phyloP scores from a whole-genome alignment of 768 basidiomycete species.

The Russula brevipes region DNA sequence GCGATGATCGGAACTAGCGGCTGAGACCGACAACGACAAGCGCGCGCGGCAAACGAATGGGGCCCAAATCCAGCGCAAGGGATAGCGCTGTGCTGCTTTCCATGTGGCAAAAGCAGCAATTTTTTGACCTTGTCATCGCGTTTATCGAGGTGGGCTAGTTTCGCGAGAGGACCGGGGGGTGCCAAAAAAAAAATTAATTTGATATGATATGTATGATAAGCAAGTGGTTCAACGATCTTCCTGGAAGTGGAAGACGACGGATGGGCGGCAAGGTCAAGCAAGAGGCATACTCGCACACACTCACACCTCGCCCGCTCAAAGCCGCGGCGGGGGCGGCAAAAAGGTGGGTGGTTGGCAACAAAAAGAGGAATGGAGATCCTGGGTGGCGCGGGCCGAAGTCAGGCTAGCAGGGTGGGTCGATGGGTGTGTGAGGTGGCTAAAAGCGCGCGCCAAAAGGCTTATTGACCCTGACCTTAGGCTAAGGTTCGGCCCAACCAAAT shows the following conservation, averaged over 20 bases:
- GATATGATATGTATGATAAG: too few relatives aligned
- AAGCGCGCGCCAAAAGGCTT: background rate
- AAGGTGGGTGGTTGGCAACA: too few relatives aligned
- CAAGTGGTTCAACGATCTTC: background rate
- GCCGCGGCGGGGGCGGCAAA: too few relatives aligned
- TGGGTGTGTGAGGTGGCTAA: too few relatives aligned
- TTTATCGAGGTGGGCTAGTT: too few relatives aligned
- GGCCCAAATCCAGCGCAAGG: too few relatives aligned
- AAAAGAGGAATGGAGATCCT: background rate
- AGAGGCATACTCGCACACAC: too few relatives aligned
- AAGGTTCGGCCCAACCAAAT: constrained; percentile 11
- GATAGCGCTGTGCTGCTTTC: background rate
- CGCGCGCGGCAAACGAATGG: background rate
- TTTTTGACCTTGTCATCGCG: background rate
- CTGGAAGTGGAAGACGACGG: background rate
- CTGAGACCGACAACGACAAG: background rate
- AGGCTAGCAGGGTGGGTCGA: too few relatives aligned
- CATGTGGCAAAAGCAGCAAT: background rate
- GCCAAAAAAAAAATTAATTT: too few relatives aligned
- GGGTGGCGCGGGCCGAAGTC: background rate
- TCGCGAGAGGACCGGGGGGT: too few relatives aligned
- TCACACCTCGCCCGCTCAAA: too few relatives aligned
- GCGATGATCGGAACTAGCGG: constrained; percentile 19
- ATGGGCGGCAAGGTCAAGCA: too few relatives aligned
- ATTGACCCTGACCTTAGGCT: constrained; percentile 18